phyloP scores from a whole-genome alignment of 495 filamentous ascomycete species.

The Penicillium taxi region DNA sequence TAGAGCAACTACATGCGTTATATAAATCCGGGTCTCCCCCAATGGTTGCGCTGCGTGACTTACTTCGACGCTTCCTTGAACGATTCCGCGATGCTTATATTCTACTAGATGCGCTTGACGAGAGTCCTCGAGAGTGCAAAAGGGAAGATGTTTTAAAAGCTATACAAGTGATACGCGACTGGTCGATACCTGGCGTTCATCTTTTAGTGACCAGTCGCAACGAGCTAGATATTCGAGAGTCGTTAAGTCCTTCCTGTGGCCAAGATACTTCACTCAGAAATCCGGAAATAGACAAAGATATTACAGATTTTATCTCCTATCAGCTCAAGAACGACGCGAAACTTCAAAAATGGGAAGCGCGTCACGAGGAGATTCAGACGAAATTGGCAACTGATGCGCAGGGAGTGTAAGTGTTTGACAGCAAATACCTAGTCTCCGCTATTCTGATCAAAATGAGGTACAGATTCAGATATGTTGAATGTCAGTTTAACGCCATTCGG shows the following conservation, averaged over 20 bases:
- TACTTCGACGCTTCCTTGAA: slow-evolving; percentile 10
- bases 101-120: slow-evolving; percentile 24
- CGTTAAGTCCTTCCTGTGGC: slow-evolving; percentile 11
- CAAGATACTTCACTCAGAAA: slow-evolving; percentile 21
- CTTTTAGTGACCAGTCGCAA: slow-evolving; percentile 34
- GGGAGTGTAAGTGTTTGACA: slow-evolving; percentile 26
- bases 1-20: slow-evolving; percentile 9
- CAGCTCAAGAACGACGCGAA: slow-evolving; percentile 19
- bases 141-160: slow-evolving; percentile 17
- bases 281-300: slow-evolving; percentile 20
- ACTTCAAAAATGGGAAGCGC: slow-evolving; percentile 20
- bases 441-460: slow-evolving; percentile 8
- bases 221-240: slow-evolving; percentile 26
- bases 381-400: slow-evolving; percentile 16
- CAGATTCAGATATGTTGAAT: slow-evolving; percentile 36
- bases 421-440: neutral
- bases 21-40: slow-evolving; percentile 8
- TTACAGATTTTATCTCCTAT: slow-evolving; percentile 21
- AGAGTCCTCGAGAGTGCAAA: slow-evolving; percentile 13
- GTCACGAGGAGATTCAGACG: slow-evolving; percentile 21
- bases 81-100: slow-evolving; percentile 18
- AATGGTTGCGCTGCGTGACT: slow-evolving; percentile 7
- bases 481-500: slow-evolving; percentile 26
- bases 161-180: slow-evolving; percentile 17
- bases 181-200: slow-evolving; percentile 21